Base-by-base conservation (phyloP, 2,329 filamentous ascomycete species). In the Aureobasidium sp. region DNA sequence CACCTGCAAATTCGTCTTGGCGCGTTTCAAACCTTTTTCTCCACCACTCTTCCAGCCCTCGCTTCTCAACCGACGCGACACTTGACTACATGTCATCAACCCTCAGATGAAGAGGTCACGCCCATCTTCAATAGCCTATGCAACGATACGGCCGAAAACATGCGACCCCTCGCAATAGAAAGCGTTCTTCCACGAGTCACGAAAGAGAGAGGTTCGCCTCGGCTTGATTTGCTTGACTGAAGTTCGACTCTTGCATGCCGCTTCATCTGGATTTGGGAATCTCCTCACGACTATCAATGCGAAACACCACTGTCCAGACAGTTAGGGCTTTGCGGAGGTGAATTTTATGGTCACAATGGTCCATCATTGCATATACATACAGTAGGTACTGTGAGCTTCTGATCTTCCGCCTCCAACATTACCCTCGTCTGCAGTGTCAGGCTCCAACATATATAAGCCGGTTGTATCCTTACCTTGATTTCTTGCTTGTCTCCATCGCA, bases 141-240 rank as follows among this genome's bases (percentile, higher is more conserved):
- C n/a, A 22, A 22, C 24, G 3, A 44, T 44, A 42, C 39, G 52
- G 39, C 52, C 52, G 52, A 8, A 53, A 11, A 15, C 37, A 56
- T 56, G 24, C 31, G 22, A 14, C 27, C 19, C 19, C 33, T 42
- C 37, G 14, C 24, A n/a, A 33, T 40, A 39, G 4, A 15, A 33
- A 14, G 15, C 24, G n/a, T 44, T 56, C 24, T 56, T 56, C 52
- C 52, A 56, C 52, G 52, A 56, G 52, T 56, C 39, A 44, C 49
- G 24, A n/a, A 15, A 33, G 14, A 19, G 15, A 31, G 0, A 15
- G 0, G 11, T 12, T 33, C 33, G 33, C 24, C 39, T 56, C 27
- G 52, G 24, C 37, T 44, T 5, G 31, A 27, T 44, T 15, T 56
- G 33, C 37, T 44, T 44, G 37, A 56, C 39, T 14, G 44, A 7